Conservation (phyloP, 2,329 filamentous ascomycete genomes). For the Plectosphaerella sp. region DNA sequence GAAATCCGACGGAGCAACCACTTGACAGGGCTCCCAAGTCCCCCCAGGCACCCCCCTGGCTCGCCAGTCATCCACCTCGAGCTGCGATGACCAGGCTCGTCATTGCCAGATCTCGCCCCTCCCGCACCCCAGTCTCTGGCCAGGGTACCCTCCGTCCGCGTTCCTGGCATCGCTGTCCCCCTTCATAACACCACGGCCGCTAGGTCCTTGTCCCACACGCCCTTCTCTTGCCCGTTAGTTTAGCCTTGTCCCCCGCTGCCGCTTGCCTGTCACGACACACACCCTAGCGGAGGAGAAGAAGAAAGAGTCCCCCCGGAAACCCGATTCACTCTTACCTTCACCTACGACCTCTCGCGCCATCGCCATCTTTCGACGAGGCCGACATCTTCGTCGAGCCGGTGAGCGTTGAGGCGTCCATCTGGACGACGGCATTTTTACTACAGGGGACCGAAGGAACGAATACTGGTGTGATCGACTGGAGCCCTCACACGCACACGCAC, state of each 20-base stretch:
- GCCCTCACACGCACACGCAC: background rate
- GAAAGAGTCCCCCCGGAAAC: background rate
- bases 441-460: background rate
- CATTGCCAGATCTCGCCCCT: constrained; percentile 3
- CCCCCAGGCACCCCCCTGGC: background rate
- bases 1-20: background rate
- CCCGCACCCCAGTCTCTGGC: background rate
- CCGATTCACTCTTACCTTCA: background rate
- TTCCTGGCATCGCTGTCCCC: background rate
- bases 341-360: background rate
- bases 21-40: background rate
- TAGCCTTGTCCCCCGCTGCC: background rate
- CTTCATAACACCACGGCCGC: constrained; percentile 1
- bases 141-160: constrained; percentile 1
- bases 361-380: background rate
- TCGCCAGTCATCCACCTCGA: background rate
- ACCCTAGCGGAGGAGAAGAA: background rate
- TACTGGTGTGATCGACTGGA: constrained; percentile 5
- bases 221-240: background rate
- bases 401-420: background rate
- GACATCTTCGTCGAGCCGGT: constrained; percentile 1
- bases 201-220: constrained; percentile 1
- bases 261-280: background rate
- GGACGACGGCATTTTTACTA: background rate
- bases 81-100: constrained; percentile 3